Percentiles rank a stretch among this genome's conserved stretches.
These are phyloP conservation scores for Boletus pseudopeckii DNA, from an alignment of 768 basidiomycete genomes.

Conservation along the genomic window DNA sequence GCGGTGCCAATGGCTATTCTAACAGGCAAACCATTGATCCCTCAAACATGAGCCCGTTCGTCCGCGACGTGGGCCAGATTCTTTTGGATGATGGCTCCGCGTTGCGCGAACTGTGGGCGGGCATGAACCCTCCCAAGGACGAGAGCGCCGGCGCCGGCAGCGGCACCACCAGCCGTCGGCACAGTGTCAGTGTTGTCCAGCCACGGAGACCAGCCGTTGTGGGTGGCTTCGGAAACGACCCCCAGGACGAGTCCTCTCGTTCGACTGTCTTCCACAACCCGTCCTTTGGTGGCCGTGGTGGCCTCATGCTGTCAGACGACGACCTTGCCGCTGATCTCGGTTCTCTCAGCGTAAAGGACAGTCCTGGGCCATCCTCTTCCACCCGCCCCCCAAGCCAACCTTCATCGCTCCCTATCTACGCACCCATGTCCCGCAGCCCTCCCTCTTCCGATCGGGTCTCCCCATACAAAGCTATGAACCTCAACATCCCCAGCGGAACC, in stretches of 20 bases:
- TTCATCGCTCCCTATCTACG: constrained; percentile 73
- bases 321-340: constrained; percentile 74
- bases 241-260: constrained; percentile 38
- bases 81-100: constrained; percentile 70
- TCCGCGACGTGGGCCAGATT: constrained; percentile 79
- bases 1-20: constrained; percentile 46
- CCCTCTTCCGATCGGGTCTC: constrained; percentile 49
- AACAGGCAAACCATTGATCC: constrained; percentile 46
- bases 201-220: constrained; percentile 63
- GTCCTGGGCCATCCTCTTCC: constrained; percentile 38
- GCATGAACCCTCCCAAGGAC: constrained; percentile 60
- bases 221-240: constrained; percentile 53
- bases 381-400: constrained; percentile 62
- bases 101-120: constrained; percentile 72
- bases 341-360: constrained; percentile 48
- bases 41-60: constrained; percentile 83
- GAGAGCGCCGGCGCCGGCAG: constrained; percentile 65
- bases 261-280: constrained; percentile 32
- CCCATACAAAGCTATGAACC: constrained; percentile 61
- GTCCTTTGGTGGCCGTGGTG: constrained; percentile 48
- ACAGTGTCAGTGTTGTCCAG: constrained; percentile 82
- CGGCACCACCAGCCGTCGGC: constrained; percentile 78
- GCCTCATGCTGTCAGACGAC: constrained; percentile 72
- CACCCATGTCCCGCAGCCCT: constrained; percentile 63
- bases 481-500: constrained; percentile 50